Evolutionary conservation across 1,284 basidiomycete genomes (phyloP), one percentile per base, ranked within the genome.

Genomic region (Cutaneotrichosporon cavernicola): DNA sequence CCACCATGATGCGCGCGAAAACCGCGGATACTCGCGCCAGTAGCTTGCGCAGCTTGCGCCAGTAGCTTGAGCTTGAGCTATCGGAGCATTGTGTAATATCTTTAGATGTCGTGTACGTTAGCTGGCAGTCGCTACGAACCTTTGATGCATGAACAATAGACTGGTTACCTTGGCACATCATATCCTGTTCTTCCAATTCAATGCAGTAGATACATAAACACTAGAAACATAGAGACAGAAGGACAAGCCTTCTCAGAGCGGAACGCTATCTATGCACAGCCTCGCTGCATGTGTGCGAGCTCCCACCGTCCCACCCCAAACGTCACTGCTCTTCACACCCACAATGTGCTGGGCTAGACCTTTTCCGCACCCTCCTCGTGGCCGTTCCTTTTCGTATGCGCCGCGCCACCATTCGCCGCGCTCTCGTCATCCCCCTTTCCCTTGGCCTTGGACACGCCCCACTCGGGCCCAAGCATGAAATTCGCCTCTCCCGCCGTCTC

Each of bases 391-490:
- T 46, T 36, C 11, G 34, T 13, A 13, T 5, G 34, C 34, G 34
- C 34, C 2, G 34, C 34, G 34, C 11, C 34, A 13, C 34, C 34
- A 36, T 36, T 36, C 34, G 5, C 34, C 11, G 7, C 34, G 34
- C 34, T 13, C 18, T 46, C 5, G 16, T 1, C 43, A 0, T 46
- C 18, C 43, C 43, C 43, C 7, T n/a, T n/a, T 18, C 18, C 18
- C 43, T 18, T 46, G 18, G 18, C 18, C 16, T 16, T 16, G 36
- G 58, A 60, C n/a, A 69, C 63, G 11, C 68, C 68, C 68, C 68
- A 69, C 8, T 62, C 65, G 6, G 60, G 32, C 6, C 65, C 65
- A 5, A 73, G 53, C 71, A 73, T 73, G 21, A 58, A 57, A 58
- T 73, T 73, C 13, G 68, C 58, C 46, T 64, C 60, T 46, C 61